Base-by-base conservation (phyloP, 352 stramenopile species). In the Phytophthora niederhauseri region DNA sequence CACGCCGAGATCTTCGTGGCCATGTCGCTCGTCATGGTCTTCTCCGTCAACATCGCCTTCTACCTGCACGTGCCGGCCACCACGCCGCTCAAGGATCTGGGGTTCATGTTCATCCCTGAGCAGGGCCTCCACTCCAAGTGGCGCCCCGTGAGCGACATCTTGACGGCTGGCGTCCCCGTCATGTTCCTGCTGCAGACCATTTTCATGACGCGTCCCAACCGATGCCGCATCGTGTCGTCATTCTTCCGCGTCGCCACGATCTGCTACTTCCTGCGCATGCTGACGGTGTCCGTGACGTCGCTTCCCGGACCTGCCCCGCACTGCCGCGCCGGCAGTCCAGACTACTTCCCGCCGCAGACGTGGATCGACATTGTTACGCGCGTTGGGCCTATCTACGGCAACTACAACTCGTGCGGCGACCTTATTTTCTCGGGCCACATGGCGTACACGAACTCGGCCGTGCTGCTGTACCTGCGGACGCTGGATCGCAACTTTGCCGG, bases 391-490 rank as follows among this genome's bases (percentile, higher is more conserved):
- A 89, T 90, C 59, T 90, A 90, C 74, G 82, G 82, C 57, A 86
- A 89, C 63, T 86, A 88, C 80, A 91, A 87, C 62, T 91, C 85
- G 31, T 93, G 85, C 57, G 85, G 85, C 14, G 85, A 93, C 65
- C 77, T 93, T 26, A 86, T 93, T 31, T 93, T 93, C 62, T 93
- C 84, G 51, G 84, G 84, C 7, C 84, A 93, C 72, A 88, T 90
- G 77, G 81, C 81, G 24, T 91, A 90, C 69, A 90, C 85, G 26
- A 91, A 77, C 58, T 82, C 77, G 54, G 83, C 85, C 8, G 78
- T 91, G 68, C 59, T 93, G 61, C 61, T 91, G 19, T 90, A 92
- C 45, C 57, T 93, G 64, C 84, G 85, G 20, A 77, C 77, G 57
- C 64, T 89, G 30, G 82, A 90, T 60, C 82, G 84, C 49, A 78